Conservation (phyloP, 257 asterid species). For the Mentha longifolia region DNA sequence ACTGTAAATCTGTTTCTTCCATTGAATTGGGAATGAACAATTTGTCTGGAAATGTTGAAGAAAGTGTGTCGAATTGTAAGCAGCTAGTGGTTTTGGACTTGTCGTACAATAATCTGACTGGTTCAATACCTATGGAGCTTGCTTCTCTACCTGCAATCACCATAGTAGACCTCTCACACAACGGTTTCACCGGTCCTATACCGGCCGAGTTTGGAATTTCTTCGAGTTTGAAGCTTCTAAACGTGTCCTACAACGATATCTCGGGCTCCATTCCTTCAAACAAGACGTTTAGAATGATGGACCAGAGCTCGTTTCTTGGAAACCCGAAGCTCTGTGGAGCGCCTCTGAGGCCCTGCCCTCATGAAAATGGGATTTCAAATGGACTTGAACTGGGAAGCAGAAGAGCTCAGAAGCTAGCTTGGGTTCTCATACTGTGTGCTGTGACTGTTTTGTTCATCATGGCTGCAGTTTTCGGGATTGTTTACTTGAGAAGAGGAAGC, state of each 20-base stretch:
- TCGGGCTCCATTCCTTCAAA: conserved; percentile 79
- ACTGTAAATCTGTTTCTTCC: conserved; percentile 61
- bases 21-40: conserved; percentile 74
- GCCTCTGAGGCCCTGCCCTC: conserved; percentile 59
- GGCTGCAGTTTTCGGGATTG: conserved; percentile 54
- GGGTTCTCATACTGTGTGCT: conserved; percentile 82
- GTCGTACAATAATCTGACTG: conserved; percentile 70
- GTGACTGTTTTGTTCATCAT: conserved; percentile 55
- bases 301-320: conserved; percentile 71
- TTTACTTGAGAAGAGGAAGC: conserved; percentile 54
- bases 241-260: conserved; percentile 80
- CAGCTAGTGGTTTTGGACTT: conserved; percentile 62
- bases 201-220: conserved; percentile 58
- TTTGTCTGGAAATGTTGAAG: conserved; percentile 69
- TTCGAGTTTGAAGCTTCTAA: conserved; percentile 60
- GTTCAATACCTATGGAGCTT: conserved; percentile 62
- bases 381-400: conserved; percentile 72
- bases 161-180: conserved; percentile 67
- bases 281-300: conserved; percentile 56
- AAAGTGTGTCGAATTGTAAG: conserved; percentile 66
- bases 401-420: conserved; percentile 74
- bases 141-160: conserved; percentile 60
- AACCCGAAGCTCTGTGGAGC: conserved; percentile 85
- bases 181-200: conserved; percentile 62
- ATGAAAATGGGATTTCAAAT: conserved; percentile 52